Percentiles rank a stretch among this genome's conserved stretches.
phyloP scores from a whole-genome alignment of 495 filamentous ascomycete genomes.

The Echria macrotheca region DNA sequence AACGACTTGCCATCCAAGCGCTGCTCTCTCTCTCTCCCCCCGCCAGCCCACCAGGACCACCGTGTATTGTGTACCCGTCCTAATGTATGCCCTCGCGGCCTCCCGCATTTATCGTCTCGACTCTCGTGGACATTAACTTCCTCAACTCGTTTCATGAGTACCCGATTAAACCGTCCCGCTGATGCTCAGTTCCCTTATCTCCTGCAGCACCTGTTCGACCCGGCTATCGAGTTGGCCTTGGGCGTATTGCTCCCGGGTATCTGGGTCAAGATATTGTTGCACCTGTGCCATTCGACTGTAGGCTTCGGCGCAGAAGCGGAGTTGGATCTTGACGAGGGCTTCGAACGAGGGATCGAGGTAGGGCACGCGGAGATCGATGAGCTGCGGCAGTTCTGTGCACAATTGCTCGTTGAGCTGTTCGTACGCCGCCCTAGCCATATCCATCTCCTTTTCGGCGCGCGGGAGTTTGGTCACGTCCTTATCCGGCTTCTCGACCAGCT shows the following conservation, averaged over 20 bases:
- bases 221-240: conserved; percentile 84
- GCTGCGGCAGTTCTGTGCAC: conserved; percentile 86
- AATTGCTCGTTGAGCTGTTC: conserved; percentile 95
- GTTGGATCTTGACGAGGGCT: conserved; percentile 95
- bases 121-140: too few relatives aligned
- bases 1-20: too few relatives aligned
- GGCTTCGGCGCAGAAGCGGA: conserved; percentile 95
- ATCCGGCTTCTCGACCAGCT: conserved; percentile 94
- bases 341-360: conserved; percentile 97
- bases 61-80: too few relatives aligned
- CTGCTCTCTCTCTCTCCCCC: too few relatives aligned
- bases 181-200: conserved; percentile 96
- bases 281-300: conserved; percentile 98
- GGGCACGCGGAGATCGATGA: conserved; percentile 93
- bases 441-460: conserved; percentile 86
- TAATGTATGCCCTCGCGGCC: too few relatives aligned
- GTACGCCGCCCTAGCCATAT: conserved; percentile 88
- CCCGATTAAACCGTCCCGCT: conserved; percentile 54
- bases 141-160: too few relatives aligned
- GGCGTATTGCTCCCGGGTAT: conserved; percentile 93
- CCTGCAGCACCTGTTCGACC: conserved; percentile 93
- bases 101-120: too few relatives aligned
- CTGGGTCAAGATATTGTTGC: conserved; percentile 96
- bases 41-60: too few relatives aligned
- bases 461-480: conserved; percentile 95